Conservation (phyloP, 1,284 basidiomycete genomes). For the Phellinidium pouzarii region DNA sequence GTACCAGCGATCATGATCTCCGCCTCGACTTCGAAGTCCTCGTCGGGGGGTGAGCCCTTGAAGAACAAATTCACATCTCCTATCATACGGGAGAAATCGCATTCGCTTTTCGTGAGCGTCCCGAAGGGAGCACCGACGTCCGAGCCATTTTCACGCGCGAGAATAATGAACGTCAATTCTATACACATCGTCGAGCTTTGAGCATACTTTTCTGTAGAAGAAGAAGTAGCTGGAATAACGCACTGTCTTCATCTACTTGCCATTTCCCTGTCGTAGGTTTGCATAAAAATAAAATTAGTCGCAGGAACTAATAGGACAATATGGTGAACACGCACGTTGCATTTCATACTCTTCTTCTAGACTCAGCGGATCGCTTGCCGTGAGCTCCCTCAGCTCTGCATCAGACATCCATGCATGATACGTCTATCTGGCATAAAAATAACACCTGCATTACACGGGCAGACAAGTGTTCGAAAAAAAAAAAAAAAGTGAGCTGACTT, state of each 20-base stretch:
- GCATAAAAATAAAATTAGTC: constrained; percentile 29
- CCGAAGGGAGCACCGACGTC: not conserved
- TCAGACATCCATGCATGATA: constrained; percentile 93
- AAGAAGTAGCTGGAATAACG: constrained; percentile 24
- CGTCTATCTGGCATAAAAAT: constrained; percentile 38
- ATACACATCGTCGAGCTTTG: constrained; percentile 6
- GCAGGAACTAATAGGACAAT: constrained; percentile 33
- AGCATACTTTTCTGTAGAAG: constrained; percentile 2
- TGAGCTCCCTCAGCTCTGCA: constrained; percentile 67
- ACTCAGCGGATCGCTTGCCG: constrained; percentile 81
- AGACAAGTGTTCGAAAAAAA: too few relatives aligned
- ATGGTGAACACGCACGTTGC: constrained; percentile 61
- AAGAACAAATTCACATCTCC: constrained; percentile 94
- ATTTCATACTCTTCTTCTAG: constrained; percentile 87
- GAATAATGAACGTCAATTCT: constrained; percentile 91
- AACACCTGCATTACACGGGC: too few relatives aligned
- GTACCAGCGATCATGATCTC: constrained; percentile 86
- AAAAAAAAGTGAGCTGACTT: too few relatives aligned
- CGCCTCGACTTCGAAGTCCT: constrained; percentile 46
- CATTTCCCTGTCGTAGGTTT: constrained; percentile 35
- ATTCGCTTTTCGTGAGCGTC: constrained; percentile 27
- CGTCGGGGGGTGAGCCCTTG: constrained; percentile 38
- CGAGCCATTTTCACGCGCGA: constrained; percentile 36
- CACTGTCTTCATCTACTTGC: constrained; percentile 84
- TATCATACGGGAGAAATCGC: constrained; percentile 62